These are phyloP conservation scores for Akebia trifoliata DNA, from an alignment of 164 flowering plant species.

Conservation along the genomic window DNA sequence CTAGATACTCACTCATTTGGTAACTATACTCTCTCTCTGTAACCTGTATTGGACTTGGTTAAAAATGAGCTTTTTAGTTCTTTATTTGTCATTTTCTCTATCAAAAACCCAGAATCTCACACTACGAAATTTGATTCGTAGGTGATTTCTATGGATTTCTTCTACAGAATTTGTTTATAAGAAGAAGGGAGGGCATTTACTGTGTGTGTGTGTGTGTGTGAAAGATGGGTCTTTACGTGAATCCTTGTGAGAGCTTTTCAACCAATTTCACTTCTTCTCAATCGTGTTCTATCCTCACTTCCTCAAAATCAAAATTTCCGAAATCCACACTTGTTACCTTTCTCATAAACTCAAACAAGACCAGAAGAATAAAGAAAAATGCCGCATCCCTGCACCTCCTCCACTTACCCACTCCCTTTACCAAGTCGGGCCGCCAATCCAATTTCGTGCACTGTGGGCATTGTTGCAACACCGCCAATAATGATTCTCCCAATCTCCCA, in stretches of 20 bases:
- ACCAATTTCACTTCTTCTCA: conserved; percentile 11
- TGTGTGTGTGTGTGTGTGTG: no score
- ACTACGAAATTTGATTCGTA: no score
- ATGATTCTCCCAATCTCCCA: no score
- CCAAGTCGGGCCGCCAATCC: not conserved
- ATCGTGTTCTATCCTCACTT: no score
- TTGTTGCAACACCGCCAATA: no score
- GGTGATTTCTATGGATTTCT: no score
- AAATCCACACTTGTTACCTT: conserved; percentile 1
- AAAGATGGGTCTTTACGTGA: conserved; percentile 21
- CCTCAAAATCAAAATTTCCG: not conserved
- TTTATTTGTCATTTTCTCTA: no score
- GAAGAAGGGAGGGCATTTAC: not conserved
- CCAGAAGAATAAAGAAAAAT: conserved; percentile 1
- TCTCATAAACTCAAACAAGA: conserved; percentile 15
- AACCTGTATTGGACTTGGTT: no score
- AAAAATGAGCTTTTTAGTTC: no score
- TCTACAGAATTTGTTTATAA: not conserved
- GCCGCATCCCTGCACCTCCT: conserved; percentile 2
- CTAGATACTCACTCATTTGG: no score
- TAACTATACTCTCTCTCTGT: no score
- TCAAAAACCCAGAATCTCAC: no score
- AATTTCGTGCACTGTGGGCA: conserved; percentile 15
- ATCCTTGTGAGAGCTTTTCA: conserved; percentile 18
- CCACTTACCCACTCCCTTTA: not conserved